Evolutionary conservation across 352 stramenopile species (phyloP).

Genomic region (Phytophthora europaea): DNA sequence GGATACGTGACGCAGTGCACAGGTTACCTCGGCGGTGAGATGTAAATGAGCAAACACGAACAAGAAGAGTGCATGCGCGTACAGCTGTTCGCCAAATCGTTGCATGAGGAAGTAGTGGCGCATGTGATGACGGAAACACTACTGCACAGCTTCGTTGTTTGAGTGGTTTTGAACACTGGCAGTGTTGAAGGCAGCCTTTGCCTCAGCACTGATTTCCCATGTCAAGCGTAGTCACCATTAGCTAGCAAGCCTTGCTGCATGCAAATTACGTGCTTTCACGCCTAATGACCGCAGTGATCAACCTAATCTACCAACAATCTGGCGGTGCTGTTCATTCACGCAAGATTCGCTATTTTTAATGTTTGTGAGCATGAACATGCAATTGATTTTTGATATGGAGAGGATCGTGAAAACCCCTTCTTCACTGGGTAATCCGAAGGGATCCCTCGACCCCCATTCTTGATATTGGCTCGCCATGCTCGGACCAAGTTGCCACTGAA

Average conservation of each 20-base stretch:
- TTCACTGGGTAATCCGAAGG: slow-evolving; percentile 46
- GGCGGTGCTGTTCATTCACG: no score
- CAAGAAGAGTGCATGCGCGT: slow-evolving; percentile 16
- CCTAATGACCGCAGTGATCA: no score
- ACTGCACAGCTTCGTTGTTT: no score
- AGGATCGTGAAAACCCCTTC: slow-evolving; percentile 59
- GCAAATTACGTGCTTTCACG: no score
- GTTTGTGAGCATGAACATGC: slow-evolving; percentile 6
- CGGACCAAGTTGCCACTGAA: slow-evolving; percentile 36
- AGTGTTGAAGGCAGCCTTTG: no score
- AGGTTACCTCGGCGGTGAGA: slow-evolving; percentile 13
- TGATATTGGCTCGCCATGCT: slow-evolving; percentile 39
- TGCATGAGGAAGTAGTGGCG: neutral
- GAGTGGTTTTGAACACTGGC: no score
- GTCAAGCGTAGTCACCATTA: no score
- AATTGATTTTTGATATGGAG: slow-evolving; percentile 41
- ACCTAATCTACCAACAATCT: no score
- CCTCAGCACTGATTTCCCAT: no score
- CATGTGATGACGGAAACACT: neutral
- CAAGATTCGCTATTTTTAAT: no score
- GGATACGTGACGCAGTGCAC: slow-evolving; percentile 1
- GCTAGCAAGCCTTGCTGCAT: no score
- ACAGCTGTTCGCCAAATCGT: neutral
- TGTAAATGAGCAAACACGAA: slow-evolving; percentile 31
- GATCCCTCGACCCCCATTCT: slow-evolving; percentile 54